Base-by-base conservation (phyloP, 176 grass and related monocot species). In the Carex pumila region DNA sequence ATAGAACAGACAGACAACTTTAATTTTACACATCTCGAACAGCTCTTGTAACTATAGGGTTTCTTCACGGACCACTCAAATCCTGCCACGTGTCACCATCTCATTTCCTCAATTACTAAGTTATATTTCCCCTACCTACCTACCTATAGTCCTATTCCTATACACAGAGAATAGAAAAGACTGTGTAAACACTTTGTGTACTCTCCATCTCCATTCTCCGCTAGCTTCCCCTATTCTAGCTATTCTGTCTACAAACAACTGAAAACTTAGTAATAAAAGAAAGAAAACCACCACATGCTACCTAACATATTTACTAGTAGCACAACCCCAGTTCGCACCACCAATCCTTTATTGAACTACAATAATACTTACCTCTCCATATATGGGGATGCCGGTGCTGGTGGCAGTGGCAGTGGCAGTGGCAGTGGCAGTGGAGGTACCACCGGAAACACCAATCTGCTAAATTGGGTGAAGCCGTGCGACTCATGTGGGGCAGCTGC, bases 401-500 rank as follows among this genome's bases (percentile, higher is more conserved):
- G 45, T 49, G 47, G 37, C 5, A 8, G 21, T 5, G 18, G 39
- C n/a, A n/a, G n/a, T n/a, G n/a, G n/a, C n/a, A n/a, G n/a, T n/a
- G n/a, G n/a, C n/a, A n/a, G 45, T 49, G 47, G 37, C 5, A 8
- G 21, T 5, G 18, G 39, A 6, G n/a, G 53, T 31, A 56, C 61
- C 54, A 71, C 80, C 29, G 59, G 61, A 5, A 45, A 62, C 18
- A 67, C 80, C 21, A 50, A 63, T 65, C 39, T 52, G 62, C 41
- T 55, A 76, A 66, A 12, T 61, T 88, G 87, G 95, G 60, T 18
- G 1, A 81, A 77, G 61, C 77, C 67, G 30, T 98, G 91, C 49
- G 58, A 98, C 10, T 85, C 84, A 11, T 94, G 92, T 71, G 63
- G 71, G 5, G 6, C 63, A 17, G 90, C 83, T 83, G 68, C 90